Evolutionary conservation across 148 eudicot genomes (phyloP), one percentile per base, ranked within the genome.

Genomic region (Suaeda aralocaspica): DNA sequence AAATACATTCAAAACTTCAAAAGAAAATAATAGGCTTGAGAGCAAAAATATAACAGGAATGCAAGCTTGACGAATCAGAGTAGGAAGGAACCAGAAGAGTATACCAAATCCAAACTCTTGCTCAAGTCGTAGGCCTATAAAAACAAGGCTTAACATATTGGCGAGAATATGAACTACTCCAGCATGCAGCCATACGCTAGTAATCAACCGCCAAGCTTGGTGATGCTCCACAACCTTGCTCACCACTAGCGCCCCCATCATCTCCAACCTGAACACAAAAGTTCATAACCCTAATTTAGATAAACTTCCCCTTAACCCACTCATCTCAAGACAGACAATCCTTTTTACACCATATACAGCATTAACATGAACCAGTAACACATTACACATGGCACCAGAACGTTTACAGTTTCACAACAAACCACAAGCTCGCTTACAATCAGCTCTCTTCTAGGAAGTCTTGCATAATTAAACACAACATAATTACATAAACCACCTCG

Each of bases 111-210:
- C 98, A 72, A 92, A 92, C 78, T 92, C 94, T 74, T 84, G 83
- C 79, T 92, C 98, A 19, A 90, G 90, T 7, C 89, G 91, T 77
- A 90, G 58, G 69, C 98, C 98, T 66, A 92, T 84, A 59, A 90
- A 84, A 6, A 85, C 36, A 36, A 92, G 83, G 76, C 94, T 84
- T 56, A 90, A 53, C 96, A 92, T 92, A 59, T 92, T 92, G 48
- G 92, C 90, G 15, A 87, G 76, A 16, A 92, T n/a, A 55, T 92
- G 98, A 24, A 88, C 66, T 21, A 87, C 84, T 2, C 98, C 98
- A 24, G 96, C 98, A 82, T 92, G 98, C 70, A 92, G 74, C 96
- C 96, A 90, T 71, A 83, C 84, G 66, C 96, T 86, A 56, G 89
- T 66, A 24, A 78, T 41, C 59, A 92, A 46, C 65, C 98, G 79